Conservation (phyloP, 495 filamentous ascomycete species). For the Neurospora sp. region DNA sequence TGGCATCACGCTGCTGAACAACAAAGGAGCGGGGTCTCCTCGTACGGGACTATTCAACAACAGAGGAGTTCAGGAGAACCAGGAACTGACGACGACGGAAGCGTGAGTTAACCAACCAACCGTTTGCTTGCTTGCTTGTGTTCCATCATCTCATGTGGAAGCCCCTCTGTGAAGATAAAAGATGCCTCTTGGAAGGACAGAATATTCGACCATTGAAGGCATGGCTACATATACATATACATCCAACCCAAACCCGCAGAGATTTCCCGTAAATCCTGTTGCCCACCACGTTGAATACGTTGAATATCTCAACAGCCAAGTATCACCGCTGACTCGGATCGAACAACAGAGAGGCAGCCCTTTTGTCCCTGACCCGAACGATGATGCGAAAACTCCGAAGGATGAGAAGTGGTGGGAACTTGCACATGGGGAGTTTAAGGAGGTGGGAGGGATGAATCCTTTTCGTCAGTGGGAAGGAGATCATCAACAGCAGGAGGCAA, state of each 20-base stretch:
- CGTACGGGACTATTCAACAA: background rate
- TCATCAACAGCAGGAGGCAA: background rate
- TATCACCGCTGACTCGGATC: background rate
- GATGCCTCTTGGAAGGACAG: background rate
- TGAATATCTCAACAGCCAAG: background rate
- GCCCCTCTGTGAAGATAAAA: background rate
- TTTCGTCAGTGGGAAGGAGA: background rate
- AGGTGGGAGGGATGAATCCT: background rate
- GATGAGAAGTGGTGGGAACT: background rate
- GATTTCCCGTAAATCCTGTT: background rate
- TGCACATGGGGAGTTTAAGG: background rate
- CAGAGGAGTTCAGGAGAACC: background rate
- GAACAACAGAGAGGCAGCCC: background rate
- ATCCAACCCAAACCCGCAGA: background rate
- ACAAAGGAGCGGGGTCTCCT: background rate
- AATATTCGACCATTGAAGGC: background rate
- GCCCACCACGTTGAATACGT: background rate
- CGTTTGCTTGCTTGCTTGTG: background rate
- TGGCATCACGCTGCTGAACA: constrained; percentile 13
- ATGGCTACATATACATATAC: background rate
- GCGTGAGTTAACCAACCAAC: background rate
- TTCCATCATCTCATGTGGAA: background rate
- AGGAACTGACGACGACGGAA: background rate
- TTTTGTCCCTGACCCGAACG: background rate
- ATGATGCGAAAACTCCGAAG: background rate